phyloP scores from a whole-genome alignment of 2,329 filamentous ascomycete species.

The Fusarium agapanthi region DNA sequence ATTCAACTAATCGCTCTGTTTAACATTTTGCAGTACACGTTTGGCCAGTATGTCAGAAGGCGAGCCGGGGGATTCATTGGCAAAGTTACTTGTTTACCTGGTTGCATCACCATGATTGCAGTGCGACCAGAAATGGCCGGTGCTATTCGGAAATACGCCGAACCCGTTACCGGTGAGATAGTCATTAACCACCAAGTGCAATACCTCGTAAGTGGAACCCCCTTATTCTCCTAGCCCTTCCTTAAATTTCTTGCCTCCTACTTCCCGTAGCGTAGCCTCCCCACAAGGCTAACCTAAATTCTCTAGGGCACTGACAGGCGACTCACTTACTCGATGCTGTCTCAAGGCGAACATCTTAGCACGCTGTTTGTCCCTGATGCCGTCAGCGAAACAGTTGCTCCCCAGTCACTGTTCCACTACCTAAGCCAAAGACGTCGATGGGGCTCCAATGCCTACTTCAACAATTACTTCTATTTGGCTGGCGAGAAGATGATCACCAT shows the following conservation, averaged over 20 bases:
- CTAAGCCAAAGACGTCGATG: conserved; percentile 46
- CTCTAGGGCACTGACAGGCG: conserved; percentile 31
- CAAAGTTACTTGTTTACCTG: conserved; percentile 32
- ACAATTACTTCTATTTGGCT: conserved; percentile 47
- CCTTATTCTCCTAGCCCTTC: not conserved
- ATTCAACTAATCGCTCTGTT: not conserved
- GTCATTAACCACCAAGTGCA: conserved; percentile 36
- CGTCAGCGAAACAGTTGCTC: conserved; percentile 47
- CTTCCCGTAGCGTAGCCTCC: too few species aligned
- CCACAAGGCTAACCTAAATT: not conserved
- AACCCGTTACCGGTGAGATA: conserved; percentile 27
- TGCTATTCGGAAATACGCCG: conserved; percentile 33
- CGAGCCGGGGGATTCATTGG: conserved; percentile 30
- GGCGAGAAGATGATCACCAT: conserved; percentile 51
- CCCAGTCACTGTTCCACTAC: conserved; percentile 47
- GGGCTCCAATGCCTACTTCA: conserved; percentile 49
- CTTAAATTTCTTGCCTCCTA: not conserved
- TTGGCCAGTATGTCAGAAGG: conserved; percentile 33
- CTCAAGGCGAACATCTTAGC: conserved; percentile 28
- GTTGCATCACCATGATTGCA: conserved; percentile 38
- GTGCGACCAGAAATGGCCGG: conserved; percentile 35
- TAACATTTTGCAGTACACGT: conserved; percentile 21
- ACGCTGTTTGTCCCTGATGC: conserved; percentile 47
- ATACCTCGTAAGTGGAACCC: conserved; percentile 23
- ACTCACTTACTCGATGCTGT: conserved; percentile 37